Percentiles rank a stretch among this genome's conserved stretches.
Conservation (phyloP, 371 early-diverging fungal genomes). For the Mortierella sp. region DNA sequence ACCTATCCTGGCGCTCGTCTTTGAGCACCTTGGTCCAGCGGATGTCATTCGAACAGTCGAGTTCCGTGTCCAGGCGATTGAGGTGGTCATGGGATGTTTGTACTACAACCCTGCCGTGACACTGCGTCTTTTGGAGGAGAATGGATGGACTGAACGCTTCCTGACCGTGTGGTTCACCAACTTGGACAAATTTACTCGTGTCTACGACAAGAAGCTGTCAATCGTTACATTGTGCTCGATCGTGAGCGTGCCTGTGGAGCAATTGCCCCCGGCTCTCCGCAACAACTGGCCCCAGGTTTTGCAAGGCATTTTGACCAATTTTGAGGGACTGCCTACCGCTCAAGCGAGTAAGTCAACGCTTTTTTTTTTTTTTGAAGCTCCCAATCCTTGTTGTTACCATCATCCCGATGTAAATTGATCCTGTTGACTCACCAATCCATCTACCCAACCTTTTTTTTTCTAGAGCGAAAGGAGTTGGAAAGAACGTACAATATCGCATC, state of each 20-base stretch:
- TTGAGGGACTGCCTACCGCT: conserved; percentile 82
- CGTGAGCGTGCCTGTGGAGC: conserved; percentile 74
- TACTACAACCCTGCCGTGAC: conserved; percentile 87
- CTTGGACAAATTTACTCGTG: conserved; percentile 79
- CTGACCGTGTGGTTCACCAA: conserved; percentile 84
- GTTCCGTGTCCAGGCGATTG: conserved; percentile 57
- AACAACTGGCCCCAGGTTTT: conserved; percentile 79
- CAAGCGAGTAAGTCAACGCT: conserved; percentile 69
- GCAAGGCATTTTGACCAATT: conserved; percentile 73
- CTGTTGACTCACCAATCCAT: too few relatives aligned
- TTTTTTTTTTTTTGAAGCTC: neutral
- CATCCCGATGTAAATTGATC: too few relatives aligned
- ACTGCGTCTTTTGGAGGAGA: conserved; percentile 80
- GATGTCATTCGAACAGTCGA: conserved; percentile 61
- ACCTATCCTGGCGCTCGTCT: conserved; percentile 75
- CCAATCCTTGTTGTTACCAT: neutral
- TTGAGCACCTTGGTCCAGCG: conserved; percentile 67
- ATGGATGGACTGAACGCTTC: conserved; percentile 80
- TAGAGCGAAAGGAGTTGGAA: conserved; percentile 73
- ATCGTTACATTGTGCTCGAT: conserved; percentile 84
- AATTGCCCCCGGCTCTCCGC: conserved; percentile 78
- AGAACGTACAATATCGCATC: conserved; percentile 70
- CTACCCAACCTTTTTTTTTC: neutral
- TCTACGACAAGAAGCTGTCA: conserved; percentile 93
- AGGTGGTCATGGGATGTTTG: conserved; percentile 80